Evolutionary conservation across 768 basidiomycete species (phyloP).

Genomic region (Russula griseocarnosa): DNA sequence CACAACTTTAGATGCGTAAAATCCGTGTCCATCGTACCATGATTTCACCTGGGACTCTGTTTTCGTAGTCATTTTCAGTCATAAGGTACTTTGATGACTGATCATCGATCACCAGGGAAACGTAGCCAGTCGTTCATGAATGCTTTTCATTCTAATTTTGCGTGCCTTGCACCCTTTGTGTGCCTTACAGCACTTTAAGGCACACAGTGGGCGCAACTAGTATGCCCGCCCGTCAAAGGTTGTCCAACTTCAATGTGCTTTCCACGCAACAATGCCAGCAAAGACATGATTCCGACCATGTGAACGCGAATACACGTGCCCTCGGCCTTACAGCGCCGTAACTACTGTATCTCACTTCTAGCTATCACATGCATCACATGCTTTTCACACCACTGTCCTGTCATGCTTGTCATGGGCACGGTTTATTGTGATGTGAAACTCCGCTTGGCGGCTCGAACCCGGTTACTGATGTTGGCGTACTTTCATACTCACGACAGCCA

Average conservation of each 20-base stretch:
- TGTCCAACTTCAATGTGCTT: neutral
- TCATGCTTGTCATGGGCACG: too few relatives aligned
- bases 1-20: conserved; percentile 6
- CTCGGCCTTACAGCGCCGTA: too few relatives aligned
- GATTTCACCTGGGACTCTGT: neutral
- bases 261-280: neutral
- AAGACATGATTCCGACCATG: neutral
- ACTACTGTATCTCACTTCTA: too few relatives aligned
- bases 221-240: neutral
- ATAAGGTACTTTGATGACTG: neutral
- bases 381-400: too few relatives aligned
- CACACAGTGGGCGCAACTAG: too few relatives aligned
- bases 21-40: neutral
- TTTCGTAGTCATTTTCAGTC: neutral
- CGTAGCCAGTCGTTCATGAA: too few relatives aligned
- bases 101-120: too few relatives aligned
- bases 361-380: too few relatives aligned
- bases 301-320: too few relatives aligned
- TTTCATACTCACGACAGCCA: neutral
- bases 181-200: too few relatives aligned
- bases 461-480: too few relatives aligned
- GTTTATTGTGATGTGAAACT: neutral
- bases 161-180: neutral
- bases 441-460: too few relatives aligned
- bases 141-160: neutral